phyloP scores from a whole-genome alignment of 768 basidiomycete species.

The Crepidotus variabilis region DNA sequence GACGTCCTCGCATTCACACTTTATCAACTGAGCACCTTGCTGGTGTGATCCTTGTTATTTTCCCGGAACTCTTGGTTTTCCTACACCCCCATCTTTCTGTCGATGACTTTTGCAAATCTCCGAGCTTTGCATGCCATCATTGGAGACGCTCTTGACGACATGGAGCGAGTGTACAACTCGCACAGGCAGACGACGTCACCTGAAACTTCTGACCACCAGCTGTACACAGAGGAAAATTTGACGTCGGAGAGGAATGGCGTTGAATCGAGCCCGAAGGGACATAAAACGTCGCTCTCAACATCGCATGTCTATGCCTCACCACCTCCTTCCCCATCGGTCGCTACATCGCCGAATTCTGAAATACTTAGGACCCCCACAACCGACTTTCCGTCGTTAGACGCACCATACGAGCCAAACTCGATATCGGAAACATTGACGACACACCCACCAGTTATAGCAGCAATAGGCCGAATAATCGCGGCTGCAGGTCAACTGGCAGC shows the following conservation, averaged over 20 bases:
- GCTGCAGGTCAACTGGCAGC: conserved; percentile 66
- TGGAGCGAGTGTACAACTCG: conserved; percentile 52
- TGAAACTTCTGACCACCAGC: background rate
- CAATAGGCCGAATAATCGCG: conserved; percentile 62
- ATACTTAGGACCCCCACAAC: conserved; percentile 30
- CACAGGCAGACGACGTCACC: conserved; percentile 12
- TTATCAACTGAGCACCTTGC: conserved; percentile 3
- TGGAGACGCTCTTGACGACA: conserved; percentile 64
- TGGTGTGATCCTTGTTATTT: conserved; percentile 10
- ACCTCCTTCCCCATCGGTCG: conserved; percentile 27
- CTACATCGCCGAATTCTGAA: conserved; percentile 8
- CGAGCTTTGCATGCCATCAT: conserved; percentile 63
- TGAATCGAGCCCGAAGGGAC: conserved; percentile 3
- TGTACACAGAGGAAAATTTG: background rate
- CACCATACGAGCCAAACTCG: conserved; percentile 40
- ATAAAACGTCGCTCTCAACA: conserved; percentile 1
- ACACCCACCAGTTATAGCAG: conserved; percentile 55
- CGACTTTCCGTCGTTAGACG: conserved; percentile 59
- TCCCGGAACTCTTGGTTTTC: background rate
- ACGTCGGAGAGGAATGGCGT: conserved; percentile 2
- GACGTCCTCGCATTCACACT: background rate
- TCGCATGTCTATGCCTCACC: conserved; percentile 28
- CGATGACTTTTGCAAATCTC: conserved; percentile 61
- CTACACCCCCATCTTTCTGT: conserved; percentile 1
- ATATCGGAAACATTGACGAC: conserved; percentile 51